Percentiles rank a stretch among this genome's conserved stretches.
Conservation (phyloP, 2,329 filamentous ascomycete genomes). For the Remersonia thermophila region DNA sequence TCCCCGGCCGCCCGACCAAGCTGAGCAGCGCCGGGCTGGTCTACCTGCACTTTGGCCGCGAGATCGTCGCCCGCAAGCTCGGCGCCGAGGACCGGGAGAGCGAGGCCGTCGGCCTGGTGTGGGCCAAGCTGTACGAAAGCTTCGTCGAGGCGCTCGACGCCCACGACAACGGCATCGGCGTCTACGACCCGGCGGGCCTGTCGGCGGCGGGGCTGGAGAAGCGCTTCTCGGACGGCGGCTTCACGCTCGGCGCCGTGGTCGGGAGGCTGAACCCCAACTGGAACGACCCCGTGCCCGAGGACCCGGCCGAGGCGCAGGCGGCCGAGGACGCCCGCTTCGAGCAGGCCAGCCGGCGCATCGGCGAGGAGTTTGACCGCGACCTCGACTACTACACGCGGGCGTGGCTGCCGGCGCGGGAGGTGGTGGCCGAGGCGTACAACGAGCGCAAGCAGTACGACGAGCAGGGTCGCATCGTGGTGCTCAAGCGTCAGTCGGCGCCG, state of each 20-base stretch:
- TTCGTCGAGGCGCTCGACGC: slow-evolving; percentile 95
- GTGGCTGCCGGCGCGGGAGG: slow-evolving; percentile 78
- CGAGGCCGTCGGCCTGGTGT: slow-evolving; percentile 61
- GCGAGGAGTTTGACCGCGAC: slow-evolving; percentile 74
- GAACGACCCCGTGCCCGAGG: slow-evolving; percentile 51
- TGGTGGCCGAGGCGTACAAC: slow-evolving; percentile 65
- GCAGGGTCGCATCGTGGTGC: slow-evolving; percentile 67
- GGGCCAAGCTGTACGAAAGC: slow-evolving; percentile 79
- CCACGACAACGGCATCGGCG: slow-evolving; percentile 88
- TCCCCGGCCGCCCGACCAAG: slow-evolving; percentile 75
- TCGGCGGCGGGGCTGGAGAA: slow-evolving; percentile 62
- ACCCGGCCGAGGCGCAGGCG: slow-evolving; percentile 49
- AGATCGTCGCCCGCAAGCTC: slow-evolving; percentile 61
- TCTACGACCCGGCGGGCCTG: slow-evolving; percentile 61
- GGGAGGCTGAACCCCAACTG: slow-evolving; percentile 66
- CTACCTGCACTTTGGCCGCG: slow-evolving; percentile 86
- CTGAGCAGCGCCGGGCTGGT: slow-evolving; percentile 88
- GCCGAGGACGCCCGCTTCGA: slow-evolving; percentile 74
- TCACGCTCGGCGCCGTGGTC: slow-evolving; percentile 76
- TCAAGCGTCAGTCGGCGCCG: slow-evolving; percentile 65
- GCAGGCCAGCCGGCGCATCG: slow-evolving; percentile 68
- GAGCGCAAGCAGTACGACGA: slow-evolving; percentile 56
- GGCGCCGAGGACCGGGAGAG: slow-evolving; percentile 38
- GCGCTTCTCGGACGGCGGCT: slow-evolving; percentile 70
- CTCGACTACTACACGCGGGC: slow-evolving; percentile 61